Evolutionary conservation across 345 rosid species (phyloP).

Genomic region (Rhodamnia argentea): DNA sequence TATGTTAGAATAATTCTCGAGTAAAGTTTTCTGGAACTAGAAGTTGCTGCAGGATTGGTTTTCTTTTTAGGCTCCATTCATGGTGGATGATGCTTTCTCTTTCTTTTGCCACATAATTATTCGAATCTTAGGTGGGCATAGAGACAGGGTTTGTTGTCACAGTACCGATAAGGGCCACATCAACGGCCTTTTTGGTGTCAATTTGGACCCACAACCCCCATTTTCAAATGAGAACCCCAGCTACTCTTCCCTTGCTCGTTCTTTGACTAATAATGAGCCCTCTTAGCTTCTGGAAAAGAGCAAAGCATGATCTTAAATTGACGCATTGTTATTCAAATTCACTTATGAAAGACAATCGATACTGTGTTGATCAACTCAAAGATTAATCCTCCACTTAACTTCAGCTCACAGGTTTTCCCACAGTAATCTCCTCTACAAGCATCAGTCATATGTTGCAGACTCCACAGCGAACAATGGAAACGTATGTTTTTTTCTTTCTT

Average conservation of each 20-base stretch:
- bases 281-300: not conserved
- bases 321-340: not conserved
- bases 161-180: not conserved
- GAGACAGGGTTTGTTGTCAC: constrained; percentile 4
- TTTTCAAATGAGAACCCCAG: not conserved
- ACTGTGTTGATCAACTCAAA: not conserved
- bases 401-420: not conserved
- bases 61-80: not conserved
- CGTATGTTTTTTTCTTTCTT: not conserved
- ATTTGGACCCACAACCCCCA: constrained; percentile 1
- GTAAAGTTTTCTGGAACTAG: not conserved
- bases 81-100: not conserved
- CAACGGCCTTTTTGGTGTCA: not conserved
- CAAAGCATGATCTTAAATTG: not conserved
- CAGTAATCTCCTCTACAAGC: not conserved
- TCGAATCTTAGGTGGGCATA: not conserved
- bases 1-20: not conserved
- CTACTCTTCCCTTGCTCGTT: not conserved
- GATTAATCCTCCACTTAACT: not conserved
- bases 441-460: not conserved
- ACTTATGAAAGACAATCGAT: not conserved
- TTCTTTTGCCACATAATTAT: not conserved
- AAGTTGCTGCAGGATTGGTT: not conserved
- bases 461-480: not conserved
- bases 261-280: not conserved